Evolutionary conservation across 192 early-diverging fungal genomes (phyloP), one percentile per base, ranked within the genome.

Genomic region (Coemansia sp.): DNA sequence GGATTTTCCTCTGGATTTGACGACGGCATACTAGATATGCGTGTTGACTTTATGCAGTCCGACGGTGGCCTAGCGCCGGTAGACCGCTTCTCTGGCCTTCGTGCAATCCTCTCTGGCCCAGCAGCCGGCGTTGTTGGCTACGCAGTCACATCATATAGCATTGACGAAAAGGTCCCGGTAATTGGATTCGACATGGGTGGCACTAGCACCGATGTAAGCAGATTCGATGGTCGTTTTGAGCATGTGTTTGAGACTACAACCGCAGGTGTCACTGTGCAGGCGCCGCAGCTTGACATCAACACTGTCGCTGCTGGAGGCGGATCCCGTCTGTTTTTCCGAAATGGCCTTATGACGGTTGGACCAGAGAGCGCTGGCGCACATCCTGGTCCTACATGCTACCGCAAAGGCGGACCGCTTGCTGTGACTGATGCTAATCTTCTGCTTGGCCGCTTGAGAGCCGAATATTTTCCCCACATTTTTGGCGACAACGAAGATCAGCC

Each of bases 171-270:
- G 66, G 67, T 71, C 5, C 88, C 93, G 0, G 90, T 97, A 15
- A 94, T 99, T 68, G 97, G 95, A 6, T 99, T 99, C 69, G 97
- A 98, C 80, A 98, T 97, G 97, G 95, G 95, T 32, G 95, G 93
- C 16, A 91, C 89, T 11, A 91, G 89, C 60, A 92, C 91, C 41
- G 97, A 99, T 79, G 97, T 99, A 3, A 96, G 94, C 37, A 83
- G 97, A 5, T 99, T 88, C 73, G 93, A 87, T 61, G 95, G 95
- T 6, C 78, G 83, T 43, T 93, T 90, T 68, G 94, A 97, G 66
- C 95, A 98, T 65, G 93, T 98, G 3, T 97, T 92, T 83, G 97
- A 98, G 69, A 95, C 94, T 13, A 94, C 91, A 4, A 97, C 94
- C 4, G 93, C 90, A 0, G 92, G 93, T 7, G 87, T 99, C 15